Base-by-base conservation (phyloP, 73 alveolate species). In the Urostyla sp. region DNA sequence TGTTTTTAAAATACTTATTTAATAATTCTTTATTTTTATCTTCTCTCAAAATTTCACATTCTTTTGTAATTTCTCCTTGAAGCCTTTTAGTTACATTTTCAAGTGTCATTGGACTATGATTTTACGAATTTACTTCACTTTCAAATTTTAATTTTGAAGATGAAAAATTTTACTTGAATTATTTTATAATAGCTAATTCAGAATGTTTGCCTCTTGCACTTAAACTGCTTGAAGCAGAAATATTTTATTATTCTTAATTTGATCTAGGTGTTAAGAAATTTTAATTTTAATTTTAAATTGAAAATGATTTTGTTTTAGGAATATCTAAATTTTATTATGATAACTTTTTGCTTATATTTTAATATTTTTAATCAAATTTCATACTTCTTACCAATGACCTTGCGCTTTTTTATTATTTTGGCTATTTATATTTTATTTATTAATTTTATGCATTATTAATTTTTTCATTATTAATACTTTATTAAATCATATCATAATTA, bases 181-280 rank as follows among this genome's bases (percentile, higher is more conserved):
- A 43, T 23, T 37, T 36, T 8, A 63, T 46, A 20, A 63, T 4
- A 40, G 44, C 30, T 3, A 4, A 5, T 40, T 63, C 79, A 63
- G 50, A 43, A 21, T 63, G 26, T 63, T 63, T 63, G 7, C 79
- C 79, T 16, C 61, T 4, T 3, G 40, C 60, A 63, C 79, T 63
- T 40, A 63, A 31, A 24, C 79, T 63, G 79, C 7, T 63, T 37
- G 37, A 10, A 15, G 6, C 26, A 15, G 3, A 27, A 31, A 1
- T 31, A 11, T 8, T 58, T 34, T 58, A 35, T 58, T 58, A 10
- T 28, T 27, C 28, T 6, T 4, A 32, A 13, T 38, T n/a, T 11
- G 16, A 37, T 24, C 60, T 38, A 2, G 26, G 28, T n/a, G 32
- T 4, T 52, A 16, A 28, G 4, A 13, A 20, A 24, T 63, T 43